phyloP scores from a whole-genome alignment of 768 basidiomycete genomes.

The Candolleomyces aberdarensis region DNA sequence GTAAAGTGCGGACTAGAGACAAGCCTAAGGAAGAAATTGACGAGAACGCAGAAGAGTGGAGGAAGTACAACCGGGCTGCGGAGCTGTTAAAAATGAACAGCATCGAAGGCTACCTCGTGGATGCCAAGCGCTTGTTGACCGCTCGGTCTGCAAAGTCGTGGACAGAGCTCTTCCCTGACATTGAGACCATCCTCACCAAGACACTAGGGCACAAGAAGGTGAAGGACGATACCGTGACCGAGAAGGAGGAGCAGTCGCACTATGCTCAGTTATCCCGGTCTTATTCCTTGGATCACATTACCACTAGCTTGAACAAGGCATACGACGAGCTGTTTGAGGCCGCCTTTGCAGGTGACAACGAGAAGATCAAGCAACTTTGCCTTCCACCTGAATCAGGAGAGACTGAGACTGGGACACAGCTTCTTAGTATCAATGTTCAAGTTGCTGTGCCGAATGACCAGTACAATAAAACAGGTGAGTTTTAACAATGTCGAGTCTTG shows the following conservation, averaged over 20 bases:
- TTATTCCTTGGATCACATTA: constrained; percentile 27
- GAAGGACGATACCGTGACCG: background rate
- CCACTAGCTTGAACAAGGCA: constrained; percentile 26
- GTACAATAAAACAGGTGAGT: constrained; percentile 20
- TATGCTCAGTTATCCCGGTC: constrained; percentile 4
- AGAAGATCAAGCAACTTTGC: constrained; percentile 49
- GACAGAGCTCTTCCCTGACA: constrained; percentile 34
- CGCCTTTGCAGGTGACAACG: constrained; percentile 49
- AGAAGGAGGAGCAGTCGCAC: background rate
- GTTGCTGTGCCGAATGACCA: constrained; percentile 16
- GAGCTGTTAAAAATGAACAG: constrained; percentile 21
- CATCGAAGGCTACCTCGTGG: constrained; percentile 28
- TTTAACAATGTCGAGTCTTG: background rate
- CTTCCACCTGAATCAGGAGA: constrained; percentile 36
- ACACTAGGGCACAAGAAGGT: background rate
- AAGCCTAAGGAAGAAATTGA: background rate
- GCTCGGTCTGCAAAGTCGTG: constrained; percentile 40
- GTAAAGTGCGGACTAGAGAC: background rate
- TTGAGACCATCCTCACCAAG: constrained; percentile 12
- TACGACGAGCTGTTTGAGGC: constrained; percentile 61
- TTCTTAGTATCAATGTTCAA: constrained; percentile 42
- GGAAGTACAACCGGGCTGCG: constrained; percentile 6
- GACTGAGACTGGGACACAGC: constrained; percentile 23
- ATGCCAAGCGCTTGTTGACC: constrained; percentile 29
- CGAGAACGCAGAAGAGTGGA: constrained; percentile 4